Evolutionary conservation across 2,329 filamentous ascomycete species (phyloP).

Genomic region (Akanthomyces uredinophilus): DNA sequence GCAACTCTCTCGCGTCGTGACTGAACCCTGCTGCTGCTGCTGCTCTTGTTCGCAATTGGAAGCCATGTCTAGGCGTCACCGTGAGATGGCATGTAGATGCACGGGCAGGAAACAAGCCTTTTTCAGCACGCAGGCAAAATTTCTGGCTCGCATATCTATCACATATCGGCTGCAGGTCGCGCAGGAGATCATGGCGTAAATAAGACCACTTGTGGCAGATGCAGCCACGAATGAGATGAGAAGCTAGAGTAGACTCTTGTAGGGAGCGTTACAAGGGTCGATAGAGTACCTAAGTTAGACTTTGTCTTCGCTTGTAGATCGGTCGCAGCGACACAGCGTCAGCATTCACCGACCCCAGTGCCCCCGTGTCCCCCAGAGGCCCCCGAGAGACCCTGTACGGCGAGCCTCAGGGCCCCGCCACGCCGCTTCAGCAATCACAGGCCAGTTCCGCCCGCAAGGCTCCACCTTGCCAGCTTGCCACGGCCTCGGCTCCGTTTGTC

Average conservation of each 20-base stretch:
- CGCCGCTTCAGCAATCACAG: not conserved
- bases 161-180: not conserved
- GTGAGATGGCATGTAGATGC: not conserved
- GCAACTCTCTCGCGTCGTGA: not conserved
- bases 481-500: conserved; percentile 10
- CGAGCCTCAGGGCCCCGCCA: conserved; percentile 2
- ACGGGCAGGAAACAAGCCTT: not conserved
- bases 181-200: not conserved
- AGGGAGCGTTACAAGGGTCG: not conserved
- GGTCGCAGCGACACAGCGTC: not conserved
- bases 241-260: not conserved
- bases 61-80: not conserved
- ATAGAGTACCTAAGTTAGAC: not conserved
- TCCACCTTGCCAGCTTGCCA: not conserved
- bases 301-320: not conserved
- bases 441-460: not conserved
- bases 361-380: too few relatives aligned
- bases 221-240: not conserved
- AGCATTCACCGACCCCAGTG: not conserved
- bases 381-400: too few relatives aligned
- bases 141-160: not conserved
- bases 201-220: not conserved
- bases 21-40: not conserved
- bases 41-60: not conserved
- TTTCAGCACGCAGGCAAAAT: not conserved